Conservation (phyloP, 352 stramenopile genomes). For the Phytophthora idaei region DNA sequence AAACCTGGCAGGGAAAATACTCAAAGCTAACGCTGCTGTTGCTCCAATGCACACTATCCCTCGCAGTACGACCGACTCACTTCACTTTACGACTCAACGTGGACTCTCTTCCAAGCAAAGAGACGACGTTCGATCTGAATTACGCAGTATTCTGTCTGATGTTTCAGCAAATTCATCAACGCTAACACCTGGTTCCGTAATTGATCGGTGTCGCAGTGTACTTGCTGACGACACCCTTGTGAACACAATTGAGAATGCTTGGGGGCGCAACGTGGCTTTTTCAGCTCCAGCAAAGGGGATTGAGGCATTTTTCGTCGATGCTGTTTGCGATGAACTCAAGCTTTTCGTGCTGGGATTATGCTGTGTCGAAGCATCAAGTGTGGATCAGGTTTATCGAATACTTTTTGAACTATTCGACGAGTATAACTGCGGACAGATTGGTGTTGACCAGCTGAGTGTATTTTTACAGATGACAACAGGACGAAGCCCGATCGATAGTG, state of each 20-base stretch:
- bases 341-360: conserved; percentile 41
- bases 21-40: neutral
- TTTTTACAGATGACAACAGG: conserved; percentile 19
- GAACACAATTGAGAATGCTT: neutral
- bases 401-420: conserved; percentile 40
- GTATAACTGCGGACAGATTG: conserved; percentile 34
- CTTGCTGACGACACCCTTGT: conserved; percentile 19
- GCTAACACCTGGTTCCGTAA: neutral
- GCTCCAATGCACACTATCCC: neutral
- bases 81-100: no score
- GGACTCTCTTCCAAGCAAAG: no score
- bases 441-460: conserved; percentile 11
- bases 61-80: neutral
- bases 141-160: conserved; percentile 11
- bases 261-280: neutral
- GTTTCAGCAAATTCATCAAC: neutral
- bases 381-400: conserved; percentile 39
- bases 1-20: conserved; percentile 24
- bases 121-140: conserved; percentile 8
- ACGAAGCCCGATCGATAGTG: conserved; percentile 19
- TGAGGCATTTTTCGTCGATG: neutral
- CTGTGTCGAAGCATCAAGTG: conserved; percentile 32
- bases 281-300: neutral
- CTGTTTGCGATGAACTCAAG: conserved; percentile 15
- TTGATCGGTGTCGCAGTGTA: conserved; percentile 6